Evolutionary conservation across 176 grass and related monocot species (phyloP).

Genomic region (Carex kokanica): DNA sequence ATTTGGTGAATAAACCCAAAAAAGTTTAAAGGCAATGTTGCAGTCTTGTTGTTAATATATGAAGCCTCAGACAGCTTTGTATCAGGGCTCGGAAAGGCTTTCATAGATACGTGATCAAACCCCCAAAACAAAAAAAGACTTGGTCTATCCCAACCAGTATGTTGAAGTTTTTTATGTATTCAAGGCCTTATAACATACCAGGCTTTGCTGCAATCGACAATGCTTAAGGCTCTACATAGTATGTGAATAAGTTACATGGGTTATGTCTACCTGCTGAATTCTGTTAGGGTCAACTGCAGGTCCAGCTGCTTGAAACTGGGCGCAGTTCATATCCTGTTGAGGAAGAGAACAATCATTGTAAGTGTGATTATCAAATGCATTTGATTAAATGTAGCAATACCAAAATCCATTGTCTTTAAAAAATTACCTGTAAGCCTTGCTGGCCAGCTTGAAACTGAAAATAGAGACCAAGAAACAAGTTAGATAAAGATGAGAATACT

Average conservation of each 20-base stretch:
- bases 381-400: slow-evolving; percentile 15
- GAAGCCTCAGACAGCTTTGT: neutral
- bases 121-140: neutral
- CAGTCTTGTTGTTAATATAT: neutral
- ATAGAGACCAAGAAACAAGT: slow-evolving; percentile 10
- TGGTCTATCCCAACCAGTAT: neutral
- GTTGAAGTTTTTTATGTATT: neutral
- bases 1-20: neutral
- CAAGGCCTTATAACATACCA: neutral
- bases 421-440: slow-evolving; percentile 13
- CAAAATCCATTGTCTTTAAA: slow-evolving; percentile 1
- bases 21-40: neutral
- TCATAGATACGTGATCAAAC: neutral
- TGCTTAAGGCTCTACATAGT: neutral
- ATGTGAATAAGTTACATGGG: neutral
- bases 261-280: slow-evolving; percentile 54
- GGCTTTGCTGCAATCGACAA: neutral
- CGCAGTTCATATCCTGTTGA: slow-evolving; percentile 67
- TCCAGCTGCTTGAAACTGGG: slow-evolving; percentile 56
- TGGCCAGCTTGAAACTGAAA: slow-evolving; percentile 19
- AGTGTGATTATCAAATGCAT: neutral
- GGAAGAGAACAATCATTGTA: slow-evolving; percentile 16
- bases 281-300: slow-evolving; percentile 54
- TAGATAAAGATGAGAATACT: neutral
- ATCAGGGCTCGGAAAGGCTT: neutral